Conservation (phyloP, 192 early-diverging fungal species). For the Coemansia biformis region DNA sequence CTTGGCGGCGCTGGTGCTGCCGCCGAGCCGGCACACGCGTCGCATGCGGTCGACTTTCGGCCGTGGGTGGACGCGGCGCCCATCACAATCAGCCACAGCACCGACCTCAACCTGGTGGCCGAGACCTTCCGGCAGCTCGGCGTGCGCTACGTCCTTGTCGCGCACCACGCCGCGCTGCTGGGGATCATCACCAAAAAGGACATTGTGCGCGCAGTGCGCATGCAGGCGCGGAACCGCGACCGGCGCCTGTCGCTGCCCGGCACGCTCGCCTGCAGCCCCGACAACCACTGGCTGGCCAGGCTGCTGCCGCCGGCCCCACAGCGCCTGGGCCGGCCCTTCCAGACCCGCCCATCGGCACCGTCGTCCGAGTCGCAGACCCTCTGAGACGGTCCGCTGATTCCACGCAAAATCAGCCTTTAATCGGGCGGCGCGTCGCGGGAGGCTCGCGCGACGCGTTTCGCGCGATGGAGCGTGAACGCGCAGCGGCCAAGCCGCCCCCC, state of each 20-base stretch:
- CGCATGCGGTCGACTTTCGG: slow-evolving; percentile 51
- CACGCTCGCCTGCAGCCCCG: slow-evolving; percentile 2
- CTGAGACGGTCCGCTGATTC: slow-evolving; percentile 1
- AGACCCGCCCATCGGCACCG: too few relatives aligned
- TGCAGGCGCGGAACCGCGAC: slow-evolving; percentile 37
- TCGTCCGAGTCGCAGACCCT: slow-evolving; percentile 27
- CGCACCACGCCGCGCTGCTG: slow-evolving; percentile 53
- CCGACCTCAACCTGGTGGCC: slow-evolving; percentile 61
- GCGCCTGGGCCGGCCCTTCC: too few relatives aligned
- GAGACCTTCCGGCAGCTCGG: slow-evolving; percentile 66
- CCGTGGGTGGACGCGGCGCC: slow-evolving; percentile 68
- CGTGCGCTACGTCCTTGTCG: slow-evolving; percentile 51
- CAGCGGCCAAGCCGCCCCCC: too few relatives aligned
- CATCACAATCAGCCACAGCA: slow-evolving; percentile 56
- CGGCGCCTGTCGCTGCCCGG: slow-evolving; percentile 17
- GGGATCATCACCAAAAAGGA: slow-evolving; percentile 73
- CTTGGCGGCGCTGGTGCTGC: too few relatives aligned
- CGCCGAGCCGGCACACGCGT: neutral
- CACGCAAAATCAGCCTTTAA: neutral
- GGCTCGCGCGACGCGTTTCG: too few relatives aligned
- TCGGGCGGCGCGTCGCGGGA: neutral
- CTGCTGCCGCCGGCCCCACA: neutral
- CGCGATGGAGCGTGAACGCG: too few relatives aligned
- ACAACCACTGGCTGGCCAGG: neutral
- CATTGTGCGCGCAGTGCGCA: slow-evolving; percentile 51